Evolutionary conservation across 2,329 filamentous ascomycete species (phyloP).

Genomic region (Aureobasidium lini): DNA sequence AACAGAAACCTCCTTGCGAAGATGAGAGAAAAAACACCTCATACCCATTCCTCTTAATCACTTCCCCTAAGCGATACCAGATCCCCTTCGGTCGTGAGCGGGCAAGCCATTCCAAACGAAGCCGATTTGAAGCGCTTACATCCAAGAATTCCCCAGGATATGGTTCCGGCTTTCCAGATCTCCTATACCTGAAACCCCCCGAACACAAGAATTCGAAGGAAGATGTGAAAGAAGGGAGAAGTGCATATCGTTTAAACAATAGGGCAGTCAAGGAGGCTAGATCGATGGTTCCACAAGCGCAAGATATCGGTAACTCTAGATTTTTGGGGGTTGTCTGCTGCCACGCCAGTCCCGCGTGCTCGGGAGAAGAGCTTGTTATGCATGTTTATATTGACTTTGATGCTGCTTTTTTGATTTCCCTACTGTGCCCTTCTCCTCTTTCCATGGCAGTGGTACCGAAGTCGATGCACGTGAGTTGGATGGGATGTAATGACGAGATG

Average conservation of each 20-base stretch:
- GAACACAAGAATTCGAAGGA: neutral
- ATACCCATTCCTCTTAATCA: too few species aligned
- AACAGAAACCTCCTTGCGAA: too few species aligned
- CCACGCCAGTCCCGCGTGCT: neutral
- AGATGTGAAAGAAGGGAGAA: too few species aligned
- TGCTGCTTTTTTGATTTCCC: neutral
- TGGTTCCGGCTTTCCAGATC: neutral
- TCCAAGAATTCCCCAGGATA: neutral
- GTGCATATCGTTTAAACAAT: too few species aligned
- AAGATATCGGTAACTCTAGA: too few species aligned
- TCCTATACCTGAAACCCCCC: neutral
- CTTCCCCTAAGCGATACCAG: neutral
- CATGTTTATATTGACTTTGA: neutral
- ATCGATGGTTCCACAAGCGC: too few species aligned
- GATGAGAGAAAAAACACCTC: too few species aligned
- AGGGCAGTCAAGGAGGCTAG: too few species aligned
- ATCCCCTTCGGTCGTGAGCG: neutral
- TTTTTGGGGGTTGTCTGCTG: neutral
- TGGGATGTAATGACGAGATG: neutral
- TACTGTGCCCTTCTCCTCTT: neutral
- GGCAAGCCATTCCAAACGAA: neutral
- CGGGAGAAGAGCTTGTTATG: neutral
- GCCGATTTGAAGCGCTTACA: neutral
- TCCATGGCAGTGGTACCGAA: neutral
- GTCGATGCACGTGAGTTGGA: neutral